These are phyloP conservation scores for Calamus simplicifolius DNA, from an alignment of 176 grass and related monocot genomes.

Conservation along the genomic window DNA sequence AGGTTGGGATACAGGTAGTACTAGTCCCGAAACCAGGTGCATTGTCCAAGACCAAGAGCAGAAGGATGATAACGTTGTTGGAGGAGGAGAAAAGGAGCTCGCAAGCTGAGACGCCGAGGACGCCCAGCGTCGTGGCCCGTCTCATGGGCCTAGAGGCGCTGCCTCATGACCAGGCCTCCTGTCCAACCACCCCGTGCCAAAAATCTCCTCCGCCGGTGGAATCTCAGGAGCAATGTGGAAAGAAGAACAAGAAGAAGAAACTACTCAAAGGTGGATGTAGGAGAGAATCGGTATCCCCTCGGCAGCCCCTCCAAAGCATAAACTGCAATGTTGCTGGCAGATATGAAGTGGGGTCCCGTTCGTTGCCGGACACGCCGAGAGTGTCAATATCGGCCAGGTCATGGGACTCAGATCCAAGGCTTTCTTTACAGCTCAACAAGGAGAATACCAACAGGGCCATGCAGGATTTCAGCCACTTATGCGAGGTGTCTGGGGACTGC, in stretches of 20 bases:
- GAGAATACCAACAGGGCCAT: conserved; percentile 12
- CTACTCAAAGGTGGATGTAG: conserved; percentile 35
- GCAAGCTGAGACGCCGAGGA: conserved; percentile 68
- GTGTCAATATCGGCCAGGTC: conserved; percentile 36
- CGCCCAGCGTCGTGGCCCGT: conserved; percentile 63
- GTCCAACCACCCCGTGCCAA: too few species aligned
- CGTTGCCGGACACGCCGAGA: conserved; percentile 62
- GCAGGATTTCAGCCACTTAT: conserved; percentile 7
- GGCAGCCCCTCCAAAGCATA: conserved; percentile 54
- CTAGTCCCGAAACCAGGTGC: neutral
- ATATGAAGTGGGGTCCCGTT: conserved; percentile 14
- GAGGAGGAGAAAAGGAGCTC: conserved; percentile 26
- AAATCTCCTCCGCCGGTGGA: too few species aligned
- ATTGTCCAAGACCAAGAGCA: conserved; percentile 5
- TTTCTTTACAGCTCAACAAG: conserved; percentile 54
- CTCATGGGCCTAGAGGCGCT: conserved; percentile 82
- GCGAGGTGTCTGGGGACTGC: conserved; percentile 15
- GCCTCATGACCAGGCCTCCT: conserved; percentile 21
- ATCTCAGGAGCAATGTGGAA: too few species aligned
- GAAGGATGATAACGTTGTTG: conserved; percentile 1
- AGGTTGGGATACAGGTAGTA: too few species aligned
- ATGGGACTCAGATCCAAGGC: conserved; percentile 33
- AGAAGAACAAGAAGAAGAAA: conserved; percentile 44
- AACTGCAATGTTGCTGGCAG: conserved; percentile 44
- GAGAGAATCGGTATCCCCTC: conserved; percentile 6